phyloP scores from a whole-genome alignment of 345 rosid species.

The Hypericum androsaemum region DNA sequence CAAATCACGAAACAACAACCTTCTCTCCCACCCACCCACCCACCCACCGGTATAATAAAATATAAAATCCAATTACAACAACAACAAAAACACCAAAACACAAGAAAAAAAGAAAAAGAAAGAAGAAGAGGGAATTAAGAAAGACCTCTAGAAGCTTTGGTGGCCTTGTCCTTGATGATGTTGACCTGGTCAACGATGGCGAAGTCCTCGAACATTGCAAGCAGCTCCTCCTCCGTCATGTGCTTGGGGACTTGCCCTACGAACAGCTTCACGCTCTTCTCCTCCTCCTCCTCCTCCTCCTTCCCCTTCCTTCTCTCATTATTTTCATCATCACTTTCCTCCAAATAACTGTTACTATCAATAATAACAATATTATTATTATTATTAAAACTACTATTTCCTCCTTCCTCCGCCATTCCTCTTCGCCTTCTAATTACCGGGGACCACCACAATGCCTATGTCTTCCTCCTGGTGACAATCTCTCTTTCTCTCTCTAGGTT shows the following conservation, averaged over 20 bases:
- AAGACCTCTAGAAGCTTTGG: conserved; percentile 83
- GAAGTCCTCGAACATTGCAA: conserved; percentile 75
- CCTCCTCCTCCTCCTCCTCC: conserved; percentile 34
- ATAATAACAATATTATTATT: too few species aligned
- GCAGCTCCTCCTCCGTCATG: conserved; percentile 89
- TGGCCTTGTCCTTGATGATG: conserved; percentile 88
- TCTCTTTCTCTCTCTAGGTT: too few species aligned
- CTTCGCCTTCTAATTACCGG: too few species aligned
- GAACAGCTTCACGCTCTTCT: conserved; percentile 93
- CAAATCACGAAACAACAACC: conserved; percentile 94
- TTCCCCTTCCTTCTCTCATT: conserved; percentile 4
- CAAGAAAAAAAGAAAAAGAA: too few species aligned
- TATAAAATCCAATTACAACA: conserved; percentile 41
- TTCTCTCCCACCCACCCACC: conserved; percentile 7
- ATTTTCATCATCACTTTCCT: too few species aligned
- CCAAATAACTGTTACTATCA: too few species aligned
- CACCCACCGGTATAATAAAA: background rate
- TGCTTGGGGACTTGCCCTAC: conserved; percentile 98
- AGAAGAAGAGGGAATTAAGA: background rate
- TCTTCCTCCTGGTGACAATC: too few species aligned
- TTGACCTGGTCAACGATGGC: conserved; percentile 94
- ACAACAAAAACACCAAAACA: too few species aligned
- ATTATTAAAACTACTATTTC: too few species aligned
- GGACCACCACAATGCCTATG: too few species aligned
- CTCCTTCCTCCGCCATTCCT: too few species aligned